Percentiles rank a stretch among this genome's conserved stretches.
Conservation (phyloP, 495 filamentous ascomycete genomes). For the Neurospora sp. region DNA sequence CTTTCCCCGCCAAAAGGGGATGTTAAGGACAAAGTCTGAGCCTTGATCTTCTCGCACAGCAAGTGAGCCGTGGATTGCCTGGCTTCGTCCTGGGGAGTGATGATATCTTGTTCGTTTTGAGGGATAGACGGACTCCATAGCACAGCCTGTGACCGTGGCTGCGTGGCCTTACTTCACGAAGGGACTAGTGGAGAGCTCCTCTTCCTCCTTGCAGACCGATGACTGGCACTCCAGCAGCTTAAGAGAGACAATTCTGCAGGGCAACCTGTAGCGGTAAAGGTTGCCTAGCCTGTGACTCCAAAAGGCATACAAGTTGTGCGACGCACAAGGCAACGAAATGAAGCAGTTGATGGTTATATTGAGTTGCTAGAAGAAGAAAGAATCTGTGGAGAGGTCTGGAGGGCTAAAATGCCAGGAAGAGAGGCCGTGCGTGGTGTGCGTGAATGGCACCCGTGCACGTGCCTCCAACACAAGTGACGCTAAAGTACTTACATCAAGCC, state of each 20-base stretch:
- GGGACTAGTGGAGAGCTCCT: not conserved
- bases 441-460: too few species aligned
- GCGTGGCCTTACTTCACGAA: not conserved
- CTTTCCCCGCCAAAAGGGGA: not conserved
- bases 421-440: too few species aligned
- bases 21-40: not conserved
- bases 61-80: not conserved
- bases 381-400: too few species aligned
- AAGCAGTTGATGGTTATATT: too few species aligned
- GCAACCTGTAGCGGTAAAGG: not conserved
- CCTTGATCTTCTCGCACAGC: not conserved
- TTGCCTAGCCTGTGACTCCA: not conserved
- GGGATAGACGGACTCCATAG: not conserved
- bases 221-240: not conserved
- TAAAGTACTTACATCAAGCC: not conserved
- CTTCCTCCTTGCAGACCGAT: not conserved
- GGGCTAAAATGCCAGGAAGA: too few species aligned
- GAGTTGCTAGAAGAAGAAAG: too few species aligned
- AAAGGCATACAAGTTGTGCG: not conserved
- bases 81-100: not conserved
- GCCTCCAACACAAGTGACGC: too few species aligned
- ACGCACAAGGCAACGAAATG: too few species aligned
- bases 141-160: not conserved
- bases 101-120: not conserved
- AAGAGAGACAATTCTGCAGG: not conserved